Evolutionary conservation across 2,329 filamentous ascomycete species (phyloP), one percentile per base, ranked within the genome.

Genomic region (Diaporthe sp.): DNA sequence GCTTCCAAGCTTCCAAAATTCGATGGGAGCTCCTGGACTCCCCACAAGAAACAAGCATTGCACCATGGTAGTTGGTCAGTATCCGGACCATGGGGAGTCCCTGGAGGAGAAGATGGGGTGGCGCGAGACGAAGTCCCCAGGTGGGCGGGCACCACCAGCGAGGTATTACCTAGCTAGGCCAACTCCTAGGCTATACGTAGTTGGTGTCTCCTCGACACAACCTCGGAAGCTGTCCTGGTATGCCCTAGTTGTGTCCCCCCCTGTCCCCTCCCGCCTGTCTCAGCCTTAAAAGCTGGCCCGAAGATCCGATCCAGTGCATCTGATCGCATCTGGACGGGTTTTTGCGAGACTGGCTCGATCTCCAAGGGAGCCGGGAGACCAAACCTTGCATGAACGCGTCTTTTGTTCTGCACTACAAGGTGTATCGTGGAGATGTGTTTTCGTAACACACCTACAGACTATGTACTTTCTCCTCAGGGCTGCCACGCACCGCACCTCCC

Each of bases 221-320:
- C 28, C 31, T 28, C 47, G 65, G 47, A 53, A n/a, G 22, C 65
- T 31, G 47, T 68, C 65, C 65, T 68, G 63, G 63, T 31, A 68
- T 51, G 63, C 63, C 63, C 63, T 53, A 31, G 63, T 47, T 20
- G 31, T 10, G 31, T 10, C 3, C 13, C 25, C 74, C 73, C 58
- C 60, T 60, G 70, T 53, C 53, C 25, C 67, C 73, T 75, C 60
- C 60, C 73, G 72, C 60, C 72, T 72, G 67, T 75, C 75, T 76
- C 58, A 76, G 72, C 75, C 75, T 72, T 76, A 72, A 49, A 58
- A 68, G 22, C 37, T 70, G 34, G 72, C 51, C 49, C 61, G 42
- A 58, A 47, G 53, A 73, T 63, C 71, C 47, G 71, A 61, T 31
- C 55, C 47, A 49, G 31, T 25, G 44, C 63, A 68, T 53, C 44